phyloP scores from a whole-genome alignment of 495 filamentous ascomycete genomes.

The Daldinia grandis region DNA sequence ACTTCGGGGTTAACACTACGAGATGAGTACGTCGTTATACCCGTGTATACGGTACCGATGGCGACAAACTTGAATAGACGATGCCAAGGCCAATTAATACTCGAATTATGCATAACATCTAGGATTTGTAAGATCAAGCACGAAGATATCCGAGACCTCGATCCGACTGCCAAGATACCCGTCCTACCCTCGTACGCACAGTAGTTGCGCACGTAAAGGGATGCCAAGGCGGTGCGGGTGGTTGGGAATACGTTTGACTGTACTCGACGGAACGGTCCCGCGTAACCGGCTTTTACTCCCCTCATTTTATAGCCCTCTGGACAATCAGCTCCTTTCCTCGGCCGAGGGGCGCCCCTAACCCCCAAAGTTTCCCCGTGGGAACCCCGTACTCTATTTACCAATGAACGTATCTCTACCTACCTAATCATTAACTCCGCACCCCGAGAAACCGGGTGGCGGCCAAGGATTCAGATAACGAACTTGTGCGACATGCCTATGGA shows the following conservation, averaged over 20 bases:
- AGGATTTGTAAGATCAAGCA: constrained; percentile 20
- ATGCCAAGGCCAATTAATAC: constrained; percentile 23
- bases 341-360: neutral
- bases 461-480: constrained; percentile 27
- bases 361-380: constrained; percentile 26
- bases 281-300: constrained; percentile 10
- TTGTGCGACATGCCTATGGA: constrained; percentile 26
- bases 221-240: constrained; percentile 26
- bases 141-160: constrained; percentile 17
- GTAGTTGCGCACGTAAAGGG: constrained; percentile 22
- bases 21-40: neutral
- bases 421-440: constrained; percentile 36
- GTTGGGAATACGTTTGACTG: constrained; percentile 15
- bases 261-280: constrained; percentile 27
- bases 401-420: constrained; percentile 12
- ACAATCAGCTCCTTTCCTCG: constrained; percentile 4
- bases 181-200: constrained; percentile 32
- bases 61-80: constrained; percentile 6
- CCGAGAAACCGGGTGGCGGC: constrained; percentile 21
- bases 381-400: constrained; percentile 24
- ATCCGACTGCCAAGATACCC: constrained; percentile 36
- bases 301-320: neutral
- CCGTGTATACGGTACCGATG: neutral
- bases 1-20: neutral
- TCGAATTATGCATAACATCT: constrained; percentile 2